A percentile compares a stretch with the other conserved stretches of the same genome.
Evolutionary conservation across 2,329 filamentous ascomycete genomes (phyloP).

Genomic region (Calonectria henricotiae): DNA sequence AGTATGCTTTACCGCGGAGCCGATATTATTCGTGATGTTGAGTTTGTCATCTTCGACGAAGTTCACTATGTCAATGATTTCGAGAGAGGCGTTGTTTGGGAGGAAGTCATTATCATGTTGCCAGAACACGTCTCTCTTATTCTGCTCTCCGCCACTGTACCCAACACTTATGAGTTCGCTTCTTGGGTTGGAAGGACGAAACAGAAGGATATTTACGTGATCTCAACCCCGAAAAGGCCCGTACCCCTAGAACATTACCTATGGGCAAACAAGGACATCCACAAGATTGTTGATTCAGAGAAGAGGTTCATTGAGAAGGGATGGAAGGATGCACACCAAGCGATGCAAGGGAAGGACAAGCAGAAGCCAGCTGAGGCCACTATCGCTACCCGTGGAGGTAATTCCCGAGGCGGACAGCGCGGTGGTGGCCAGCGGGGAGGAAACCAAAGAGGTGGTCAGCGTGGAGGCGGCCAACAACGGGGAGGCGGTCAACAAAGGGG

Average conservation of each 20-base stretch:
- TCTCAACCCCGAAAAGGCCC: slow-evolving; percentile 95
- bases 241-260: slow-evolving; percentile 96
- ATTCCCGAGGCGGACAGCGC: slow-evolving; percentile 57
- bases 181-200: slow-evolving; percentile 99
- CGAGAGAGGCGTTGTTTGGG: slow-evolving; percentile 97
- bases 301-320: slow-evolving; percentile 93
- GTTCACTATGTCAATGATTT: slow-evolving; percentile 99
- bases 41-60: slow-evolving; percentile 99
- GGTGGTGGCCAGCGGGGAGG: slow-evolving; percentile 59
- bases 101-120: slow-evolving; percentile 99
- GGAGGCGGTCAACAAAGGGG: slow-evolving; percentile 68
- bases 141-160: slow-evolving; percentile 94
- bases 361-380: slow-evolving; percentile 64
- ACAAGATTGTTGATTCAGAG: slow-evolving; percentile 94
- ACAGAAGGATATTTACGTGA: slow-evolving; percentile 99
- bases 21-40: slow-evolving; percentile 95
- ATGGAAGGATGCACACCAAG: slow-evolving; percentile 94
- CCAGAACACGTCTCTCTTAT: slow-evolving; percentile 98
- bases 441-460: slow-evolving; percentile 64
- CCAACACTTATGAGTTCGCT: slow-evolving; percentile 97
- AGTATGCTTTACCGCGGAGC: slow-evolving; percentile 99
- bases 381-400: slow-evolving; percentile 59
- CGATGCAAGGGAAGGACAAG: slow-evolving; percentile 87
- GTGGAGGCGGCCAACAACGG: slow-evolving; percentile 66
- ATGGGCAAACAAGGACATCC: slow-evolving; percentile 93